Percentiles rank a stretch among this genome's conserved stretches.
phyloP scores from a whole-genome alignment of 2,329 filamentous ascomycete species.

The Rutstroemia sp. region DNA sequence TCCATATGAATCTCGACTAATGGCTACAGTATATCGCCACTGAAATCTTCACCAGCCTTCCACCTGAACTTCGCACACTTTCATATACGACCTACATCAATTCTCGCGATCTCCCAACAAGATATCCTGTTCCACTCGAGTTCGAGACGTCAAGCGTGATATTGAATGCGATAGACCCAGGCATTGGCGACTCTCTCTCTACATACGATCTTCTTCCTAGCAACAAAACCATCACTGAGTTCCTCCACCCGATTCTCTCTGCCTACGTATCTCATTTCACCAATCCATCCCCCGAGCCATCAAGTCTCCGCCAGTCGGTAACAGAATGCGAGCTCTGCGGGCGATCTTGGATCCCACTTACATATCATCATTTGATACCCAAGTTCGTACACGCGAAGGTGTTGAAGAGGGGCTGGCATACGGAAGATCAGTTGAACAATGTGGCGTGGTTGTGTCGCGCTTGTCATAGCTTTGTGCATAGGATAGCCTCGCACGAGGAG shows the following conservation, averaged over 20 bases:
- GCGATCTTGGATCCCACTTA: slow-evolving; percentile 66
- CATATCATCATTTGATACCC: slow-evolving; percentile 85
- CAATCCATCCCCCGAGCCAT: slow-evolving; percentile 56
- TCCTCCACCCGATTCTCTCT: slow-evolving; percentile 57
- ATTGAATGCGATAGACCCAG: slow-evolving; percentile 44
- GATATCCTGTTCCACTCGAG: slow-evolving; percentile 52
- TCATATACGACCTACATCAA: slow-evolving; percentile 50
- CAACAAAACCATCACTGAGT: slow-evolving; percentile 39
- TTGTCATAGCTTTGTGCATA: slow-evolving; percentile 78
- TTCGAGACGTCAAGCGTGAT: slow-evolving; percentile 32
- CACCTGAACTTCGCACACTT: slow-evolving; percentile 51
- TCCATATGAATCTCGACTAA: not conserved
- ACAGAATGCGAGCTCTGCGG: slow-evolving; percentile 69
- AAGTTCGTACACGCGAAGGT: slow-evolving; percentile 68
- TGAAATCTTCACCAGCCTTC: slow-evolving; percentile 61
- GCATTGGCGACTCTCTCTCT: slow-evolving; percentile 57
- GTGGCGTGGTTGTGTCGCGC: slow-evolving; percentile 83
- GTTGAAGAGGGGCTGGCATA: slow-evolving; percentile 72
- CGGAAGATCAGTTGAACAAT: slow-evolving; percentile 64
- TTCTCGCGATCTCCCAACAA: slow-evolving; percentile 40
- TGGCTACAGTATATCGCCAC: slow-evolving; percentile 56
- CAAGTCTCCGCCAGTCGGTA: slow-evolving; percentile 43
- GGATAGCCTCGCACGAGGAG: slow-evolving; percentile 68
- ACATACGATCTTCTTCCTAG: slow-evolving; percentile 53
- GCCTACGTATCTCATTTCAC: slow-evolving; percentile 53